Percentiles rank a stretch among this genome's conserved stretches.
These are phyloP conservation scores for Stachybotrys elegans DNA, from an alignment of 2,329 filamentous ascomycete genomes.

Conservation along the genomic window DNA sequence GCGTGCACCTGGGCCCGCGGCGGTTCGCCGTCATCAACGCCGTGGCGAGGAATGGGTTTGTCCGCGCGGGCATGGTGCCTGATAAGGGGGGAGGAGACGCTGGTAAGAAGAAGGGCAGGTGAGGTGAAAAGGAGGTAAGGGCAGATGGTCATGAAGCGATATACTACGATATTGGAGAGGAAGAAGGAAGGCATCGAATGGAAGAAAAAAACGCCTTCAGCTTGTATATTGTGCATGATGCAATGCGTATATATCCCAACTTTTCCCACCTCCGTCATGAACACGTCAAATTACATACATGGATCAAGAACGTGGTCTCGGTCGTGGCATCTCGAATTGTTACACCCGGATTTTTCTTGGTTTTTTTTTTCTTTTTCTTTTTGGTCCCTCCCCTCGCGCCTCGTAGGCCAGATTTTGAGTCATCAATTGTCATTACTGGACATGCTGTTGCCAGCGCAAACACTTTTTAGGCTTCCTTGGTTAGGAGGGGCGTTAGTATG, in stretches of 20 bases:
- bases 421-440: not conserved
- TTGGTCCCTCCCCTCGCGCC: no score
- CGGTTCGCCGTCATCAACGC: conserved; percentile 88
- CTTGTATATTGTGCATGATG: no score
- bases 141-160: not conserved
- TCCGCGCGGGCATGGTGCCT: conserved; percentile 66
- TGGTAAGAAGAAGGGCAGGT: conserved; percentile 35
- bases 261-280: no score
- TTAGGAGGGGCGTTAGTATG: conserved; percentile 55
- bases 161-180: not conserved
- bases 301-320: no score
- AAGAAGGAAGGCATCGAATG: no score
- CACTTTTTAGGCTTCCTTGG: conserved; percentile 22
- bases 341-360: no score
- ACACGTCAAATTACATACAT: no score
- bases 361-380: no score
- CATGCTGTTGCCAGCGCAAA: not conserved
- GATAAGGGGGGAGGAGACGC: conserved; percentile 41
- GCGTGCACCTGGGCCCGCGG: conserved; percentile 80
- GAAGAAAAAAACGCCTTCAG: no score
- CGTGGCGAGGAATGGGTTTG: conserved; percentile 76
- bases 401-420: no score
- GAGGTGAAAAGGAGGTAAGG: conserved; percentile 5
- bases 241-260: no score
- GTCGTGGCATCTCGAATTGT: no score